Conservation (phyloP, 2,329 filamentous ascomycete species). For the Incumbomyces delicatus region DNA sequence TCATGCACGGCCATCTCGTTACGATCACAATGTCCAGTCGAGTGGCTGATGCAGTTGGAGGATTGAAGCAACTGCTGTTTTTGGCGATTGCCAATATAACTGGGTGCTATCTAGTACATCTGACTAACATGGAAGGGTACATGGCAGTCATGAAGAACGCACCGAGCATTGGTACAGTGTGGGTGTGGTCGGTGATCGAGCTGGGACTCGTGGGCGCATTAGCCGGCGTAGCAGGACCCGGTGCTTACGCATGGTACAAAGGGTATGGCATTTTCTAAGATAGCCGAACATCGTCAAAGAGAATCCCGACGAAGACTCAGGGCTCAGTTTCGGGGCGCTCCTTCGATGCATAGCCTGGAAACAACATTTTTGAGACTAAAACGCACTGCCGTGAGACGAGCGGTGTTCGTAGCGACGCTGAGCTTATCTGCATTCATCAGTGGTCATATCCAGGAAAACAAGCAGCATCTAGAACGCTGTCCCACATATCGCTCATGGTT, state of each 20-base stretch:
- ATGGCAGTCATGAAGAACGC: slow-evolving; percentile 84
- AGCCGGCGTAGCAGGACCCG: slow-evolving; percentile 41
- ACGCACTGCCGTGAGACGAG: no score
- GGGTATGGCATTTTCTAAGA: slow-evolving; percentile 36
- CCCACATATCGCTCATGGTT: no score
- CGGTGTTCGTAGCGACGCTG: no score
- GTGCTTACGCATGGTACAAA: slow-evolving; percentile 46
- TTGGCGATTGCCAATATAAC: slow-evolving; percentile 48
- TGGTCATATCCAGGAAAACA: no score
- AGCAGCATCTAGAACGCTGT: no score
- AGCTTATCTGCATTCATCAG: no score
- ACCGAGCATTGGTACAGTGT: slow-evolving; percentile 78
- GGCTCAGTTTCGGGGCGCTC: no score
- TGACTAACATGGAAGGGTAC: slow-evolving; percentile 72
- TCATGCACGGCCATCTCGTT: slow-evolving; percentile 36
- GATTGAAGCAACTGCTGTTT: slow-evolving; percentile 45
- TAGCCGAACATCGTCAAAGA: no score
- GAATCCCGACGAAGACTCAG: no score
- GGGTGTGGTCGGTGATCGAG: slow-evolving; percentile 90
- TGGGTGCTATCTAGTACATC: slow-evolving; percentile 71
- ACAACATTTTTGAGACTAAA: no score
- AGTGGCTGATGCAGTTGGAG: slow-evolving; percentile 3
- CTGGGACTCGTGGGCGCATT: slow-evolving; percentile 61
- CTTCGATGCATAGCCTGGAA: no score
- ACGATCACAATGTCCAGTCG: slow-evolving; percentile 1